Percentiles rank a stretch among this genome's conserved stretches.
phyloP scores from a whole-genome alignment of 192 early-diverging fungal species.

The Coemansia sp. region DNA sequence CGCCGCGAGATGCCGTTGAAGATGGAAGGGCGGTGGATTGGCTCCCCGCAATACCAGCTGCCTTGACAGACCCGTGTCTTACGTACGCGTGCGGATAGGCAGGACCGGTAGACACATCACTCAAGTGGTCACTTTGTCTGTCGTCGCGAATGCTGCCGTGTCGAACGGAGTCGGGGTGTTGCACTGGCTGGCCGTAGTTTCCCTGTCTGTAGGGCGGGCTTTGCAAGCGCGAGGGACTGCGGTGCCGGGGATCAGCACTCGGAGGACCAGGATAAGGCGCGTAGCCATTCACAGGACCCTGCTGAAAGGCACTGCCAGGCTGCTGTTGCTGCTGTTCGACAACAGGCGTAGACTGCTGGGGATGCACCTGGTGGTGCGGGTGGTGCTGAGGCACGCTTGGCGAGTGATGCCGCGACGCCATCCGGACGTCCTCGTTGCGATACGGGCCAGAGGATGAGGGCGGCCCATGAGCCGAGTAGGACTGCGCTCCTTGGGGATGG shows the following conservation, averaged over 20 bases:
- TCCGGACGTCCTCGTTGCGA: conserved; percentile 19
- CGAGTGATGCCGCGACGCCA: conserved; percentile 33
- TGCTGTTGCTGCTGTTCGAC: conserved; percentile 8
- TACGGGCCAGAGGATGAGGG: conserved; percentile 16
- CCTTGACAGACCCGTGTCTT: conserved; percentile 11
- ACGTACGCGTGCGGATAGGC: conserved; percentile 2
- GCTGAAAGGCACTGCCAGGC: conserved; percentile 25
- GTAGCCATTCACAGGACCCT: conserved; percentile 40
- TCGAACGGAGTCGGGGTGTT: background rate
- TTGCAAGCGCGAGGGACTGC: conserved; percentile 21
- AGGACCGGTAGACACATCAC: background rate
- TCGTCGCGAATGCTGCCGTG: conserved; percentile 1
- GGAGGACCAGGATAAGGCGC: conserved; percentile 13
- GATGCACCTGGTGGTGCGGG: conserved; percentile 1
- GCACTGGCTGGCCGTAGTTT: conserved; percentile 12
- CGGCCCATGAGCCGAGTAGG: conserved; percentile 16
- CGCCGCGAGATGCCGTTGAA: background rate
- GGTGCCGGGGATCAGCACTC: conserved; percentile 2
- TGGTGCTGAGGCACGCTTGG: conserved; percentile 20
- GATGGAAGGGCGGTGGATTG: background rate
- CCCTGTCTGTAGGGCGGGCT: conserved; percentile 17
- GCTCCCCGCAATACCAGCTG: background rate
- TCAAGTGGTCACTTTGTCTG: background rate
- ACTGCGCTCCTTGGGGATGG: conserved; percentile 10
- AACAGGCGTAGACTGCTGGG: conserved; percentile 13